Evolutionary conservation across 2,329 filamentous ascomycete species (phyloP), one percentile per base, ranked within the genome.

Genomic region (Colletotrichum spinosum): DNA sequence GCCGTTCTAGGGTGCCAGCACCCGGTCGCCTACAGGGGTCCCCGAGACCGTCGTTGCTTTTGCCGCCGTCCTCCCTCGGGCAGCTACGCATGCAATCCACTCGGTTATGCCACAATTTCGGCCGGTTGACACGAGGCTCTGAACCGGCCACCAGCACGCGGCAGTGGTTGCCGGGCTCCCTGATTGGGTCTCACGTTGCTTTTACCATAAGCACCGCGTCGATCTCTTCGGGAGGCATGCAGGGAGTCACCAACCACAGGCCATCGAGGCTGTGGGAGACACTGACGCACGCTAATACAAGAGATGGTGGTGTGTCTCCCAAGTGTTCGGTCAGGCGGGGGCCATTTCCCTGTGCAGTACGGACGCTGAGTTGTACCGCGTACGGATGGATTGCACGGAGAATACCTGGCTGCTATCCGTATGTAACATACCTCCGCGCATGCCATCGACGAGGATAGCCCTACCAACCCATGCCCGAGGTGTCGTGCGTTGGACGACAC

Each of bases 61-160:
- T 65, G n/a, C 42, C 63, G 35, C 53, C 46, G 56, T 52, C 33
- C 58, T 65, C 63, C 58, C 58, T 65, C 63, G 63, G 63, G 63
- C 63, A 65, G 59, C 63, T 51, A 65, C 58, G 63, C 63, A 65
- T 65, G 63, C 58, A 45, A 57, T 62, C 25, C 63, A 56, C 56
- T 65, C 51, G 58, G 58, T 34, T 62, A 39, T 65, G 46, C 58
- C 63, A 65, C 52, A 62, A 48, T 57, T 57, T 65, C 63, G 63
- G 63, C 63, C 63, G 58, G 52, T 65, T 62, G 58, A 57, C 63
- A 65, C 63, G 63, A 62, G 63, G 63, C 58, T 56, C 53, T 62
- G 52, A 53, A 52, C 42, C 58, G 58, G 51, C 52, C 49, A 52
- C 34, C 46, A 25, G 48, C 58, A 53, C 49, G 46, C 63, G 46